These are phyloP conservation scores for Porphyra umbilicalis DNA, from an alignment of 31 red algal species.

Conservation along the genomic window DNA sequence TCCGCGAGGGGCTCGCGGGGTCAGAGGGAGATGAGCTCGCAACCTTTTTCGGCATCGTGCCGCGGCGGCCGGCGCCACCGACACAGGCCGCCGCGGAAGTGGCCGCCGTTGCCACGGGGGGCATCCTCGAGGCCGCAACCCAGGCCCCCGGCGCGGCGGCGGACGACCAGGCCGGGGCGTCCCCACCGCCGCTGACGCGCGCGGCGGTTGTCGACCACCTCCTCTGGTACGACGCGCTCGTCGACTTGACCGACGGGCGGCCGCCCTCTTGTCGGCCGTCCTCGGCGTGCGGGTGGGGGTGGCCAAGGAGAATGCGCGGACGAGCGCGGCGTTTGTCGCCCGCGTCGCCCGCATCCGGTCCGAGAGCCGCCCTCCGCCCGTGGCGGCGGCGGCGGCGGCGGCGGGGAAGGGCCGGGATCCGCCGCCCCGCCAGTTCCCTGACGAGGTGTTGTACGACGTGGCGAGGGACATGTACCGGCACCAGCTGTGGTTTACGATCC, in stretches of 20 bases:
- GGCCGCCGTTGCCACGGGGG: not conserved
- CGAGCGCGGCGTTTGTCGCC: not conserved
- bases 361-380: not conserved
- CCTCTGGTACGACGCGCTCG: not conserved
- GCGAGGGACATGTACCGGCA: not conserved
- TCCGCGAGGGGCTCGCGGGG: not conserved
- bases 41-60: not conserved
- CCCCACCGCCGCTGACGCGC: not conserved
- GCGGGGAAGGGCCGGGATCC: not conserved
- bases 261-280: not conserved
- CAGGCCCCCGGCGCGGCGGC: not conserved
- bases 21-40: not conserved
- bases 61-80: not conserved
- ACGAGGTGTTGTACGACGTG: not conserved
- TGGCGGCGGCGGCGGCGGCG: not conserved
- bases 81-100: not conserved
- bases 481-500: not conserved
- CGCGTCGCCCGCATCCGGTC: not conserved
- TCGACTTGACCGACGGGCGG: not conserved
- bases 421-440: not conserved
- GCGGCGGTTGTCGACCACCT: not conserved
- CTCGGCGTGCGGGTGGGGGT: not conserved
- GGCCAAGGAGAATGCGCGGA: not conserved
- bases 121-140: not conserved
- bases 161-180: not conserved